Percentiles rank a stretch among this genome's conserved stretches.
phyloP scores from a whole-genome alignment of 2,329 filamentous ascomycete genomes.

The Acarospora socialis region DNA sequence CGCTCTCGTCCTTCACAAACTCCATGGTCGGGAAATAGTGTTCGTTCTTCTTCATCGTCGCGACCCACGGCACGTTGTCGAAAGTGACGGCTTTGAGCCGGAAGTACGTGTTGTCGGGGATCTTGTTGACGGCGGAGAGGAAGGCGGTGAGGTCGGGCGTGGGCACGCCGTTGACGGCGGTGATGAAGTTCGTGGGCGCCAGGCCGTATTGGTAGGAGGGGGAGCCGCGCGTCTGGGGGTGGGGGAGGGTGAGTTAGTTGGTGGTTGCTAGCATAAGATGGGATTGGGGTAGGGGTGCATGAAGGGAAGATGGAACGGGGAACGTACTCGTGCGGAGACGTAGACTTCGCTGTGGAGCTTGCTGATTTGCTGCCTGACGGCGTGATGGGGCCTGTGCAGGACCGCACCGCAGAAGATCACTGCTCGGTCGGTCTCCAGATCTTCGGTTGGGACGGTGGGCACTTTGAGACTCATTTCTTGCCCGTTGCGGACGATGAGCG shows the following conservation, averaged over 20 bases:
- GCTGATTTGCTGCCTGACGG: constrained; percentile 91
- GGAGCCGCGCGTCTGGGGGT: constrained; percentile 51
- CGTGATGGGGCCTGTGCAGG: constrained; percentile 84
- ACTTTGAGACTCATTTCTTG: constrained; percentile 63
- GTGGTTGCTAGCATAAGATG: constrained; percentile 2
- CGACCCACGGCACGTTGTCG: constrained; percentile 97
- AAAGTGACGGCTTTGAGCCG: constrained; percentile 94
- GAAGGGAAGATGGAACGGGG: too few relatives aligned
- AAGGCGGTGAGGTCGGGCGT: constrained; percentile 75
- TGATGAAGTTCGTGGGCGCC: constrained; percentile 93
- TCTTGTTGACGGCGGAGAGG: constrained; percentile 65
- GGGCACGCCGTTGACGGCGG: constrained; percentile 77
- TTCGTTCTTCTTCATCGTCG: constrained; percentile 99
- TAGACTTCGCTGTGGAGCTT: constrained; percentile 95
- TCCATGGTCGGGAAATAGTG: constrained; percentile 70
- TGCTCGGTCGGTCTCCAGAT: constrained; percentile 83
- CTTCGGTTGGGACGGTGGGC: constrained; percentile 72
- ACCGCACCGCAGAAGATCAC: constrained; percentile 93
- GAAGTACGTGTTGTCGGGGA: constrained; percentile 97
- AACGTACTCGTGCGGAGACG: constrained; percentile 66
- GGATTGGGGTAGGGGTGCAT: neutral
- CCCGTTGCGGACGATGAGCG: constrained; percentile 73
- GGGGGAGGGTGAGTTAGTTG: constrained; percentile 3
- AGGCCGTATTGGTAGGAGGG: constrained; percentile 83
- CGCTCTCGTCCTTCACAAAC: constrained; percentile 42